phyloP scores from a whole-genome alignment of 768 basidiomycete genomes.

The Pulveroboletus sp. region DNA sequence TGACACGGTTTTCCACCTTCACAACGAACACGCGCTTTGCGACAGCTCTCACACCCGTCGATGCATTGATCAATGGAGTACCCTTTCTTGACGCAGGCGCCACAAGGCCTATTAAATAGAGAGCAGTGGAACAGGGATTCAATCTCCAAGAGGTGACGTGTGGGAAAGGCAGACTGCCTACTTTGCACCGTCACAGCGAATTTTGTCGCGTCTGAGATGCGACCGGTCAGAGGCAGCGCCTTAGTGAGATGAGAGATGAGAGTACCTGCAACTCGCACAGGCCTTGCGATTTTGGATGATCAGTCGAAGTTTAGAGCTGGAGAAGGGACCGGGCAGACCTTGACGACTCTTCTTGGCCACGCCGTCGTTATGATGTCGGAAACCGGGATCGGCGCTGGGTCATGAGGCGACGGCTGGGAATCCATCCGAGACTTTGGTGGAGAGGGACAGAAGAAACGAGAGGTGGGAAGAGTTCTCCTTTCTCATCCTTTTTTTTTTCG shows the following conservation, averaged over 20 bases:
- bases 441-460: conserved; percentile 24
- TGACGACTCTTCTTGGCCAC: conserved; percentile 50
- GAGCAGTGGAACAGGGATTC: neutral
- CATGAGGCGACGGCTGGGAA: conserved; percentile 32
- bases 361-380: conserved; percentile 46
- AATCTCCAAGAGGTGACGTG: neutral
- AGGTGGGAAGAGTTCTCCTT: conserved; percentile 30
- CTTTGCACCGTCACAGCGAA: conserved; percentile 54
- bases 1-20: conserved; percentile 36
- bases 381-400: conserved; percentile 40
- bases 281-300: conserved; percentile 35
- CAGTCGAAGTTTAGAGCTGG: conserved; percentile 4
- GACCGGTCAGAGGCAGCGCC: neutral
- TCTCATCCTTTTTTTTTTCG: conserved; percentile 12
- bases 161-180: conserved; percentile 21
- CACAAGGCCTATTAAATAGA: conserved; percentile 45
- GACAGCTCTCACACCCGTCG: conserved; percentile 58
- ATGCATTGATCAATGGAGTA: conserved; percentile 49
- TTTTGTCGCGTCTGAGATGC: conserved; percentile 50
- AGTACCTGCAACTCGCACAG: conserved; percentile 54
- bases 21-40: conserved; percentile 44
- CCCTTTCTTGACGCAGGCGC: conserved; percentile 53
- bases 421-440: conserved; percentile 26
- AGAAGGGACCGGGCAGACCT: conserved; percentile 34
- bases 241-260: neutral